Percentiles rank a stretch among this genome's conserved stretches.
Evolutionary conservation across 108 stramenopile species (phyloP).

Genomic region (Bacterosira constricta): DNA sequence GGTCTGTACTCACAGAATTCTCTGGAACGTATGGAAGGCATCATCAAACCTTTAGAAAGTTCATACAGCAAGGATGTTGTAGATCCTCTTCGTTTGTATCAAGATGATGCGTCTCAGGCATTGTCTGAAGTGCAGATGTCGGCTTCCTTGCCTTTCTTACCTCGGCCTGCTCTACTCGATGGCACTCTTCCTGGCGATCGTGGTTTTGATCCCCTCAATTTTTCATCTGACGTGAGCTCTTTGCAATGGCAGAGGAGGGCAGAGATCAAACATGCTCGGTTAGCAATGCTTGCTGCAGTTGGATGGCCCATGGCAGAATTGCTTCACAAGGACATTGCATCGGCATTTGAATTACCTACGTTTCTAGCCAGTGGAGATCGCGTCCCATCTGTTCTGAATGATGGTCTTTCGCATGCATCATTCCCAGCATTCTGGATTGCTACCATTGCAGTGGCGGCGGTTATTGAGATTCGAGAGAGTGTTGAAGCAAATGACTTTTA

Average conservation of each 20-base stretch:
- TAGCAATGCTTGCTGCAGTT: conserved; percentile 72
- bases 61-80: conserved; percentile 3
- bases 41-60: no score
- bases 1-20: no score
- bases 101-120: conserved; percentile 12
- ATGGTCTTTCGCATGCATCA: conserved; percentile 60
- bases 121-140: conserved; percentile 25
- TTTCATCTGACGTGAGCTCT: conserved; percentile 8
- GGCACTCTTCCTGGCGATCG: conserved; percentile 55
- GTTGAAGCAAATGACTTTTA: background rate
- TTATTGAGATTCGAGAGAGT: conserved; percentile 37
- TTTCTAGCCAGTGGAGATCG: conserved; percentile 50
- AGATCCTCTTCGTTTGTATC: conserved; percentile 28
- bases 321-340: conserved; percentile 53
- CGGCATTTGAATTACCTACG: conserved; percentile 11
- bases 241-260: conserved; percentile 44
- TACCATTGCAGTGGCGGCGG: conserved; percentile 43
- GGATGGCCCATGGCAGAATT: conserved; percentile 82
- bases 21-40: no score
- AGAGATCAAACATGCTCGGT: conserved; percentile 58
- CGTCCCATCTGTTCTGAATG: conserved; percentile 76
- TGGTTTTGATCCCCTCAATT: conserved; percentile 59
- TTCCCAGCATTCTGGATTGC: conserved; percentile 64
- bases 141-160: conserved; percentile 27
- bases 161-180: conserved; percentile 54